Percentiles rank a stretch among this genome's conserved stretches.
These are phyloP conservation scores for Backusella liffmaniae DNA, from an alignment of 192 early-diverging fungal genomes.

Conservation along the genomic window DNA sequence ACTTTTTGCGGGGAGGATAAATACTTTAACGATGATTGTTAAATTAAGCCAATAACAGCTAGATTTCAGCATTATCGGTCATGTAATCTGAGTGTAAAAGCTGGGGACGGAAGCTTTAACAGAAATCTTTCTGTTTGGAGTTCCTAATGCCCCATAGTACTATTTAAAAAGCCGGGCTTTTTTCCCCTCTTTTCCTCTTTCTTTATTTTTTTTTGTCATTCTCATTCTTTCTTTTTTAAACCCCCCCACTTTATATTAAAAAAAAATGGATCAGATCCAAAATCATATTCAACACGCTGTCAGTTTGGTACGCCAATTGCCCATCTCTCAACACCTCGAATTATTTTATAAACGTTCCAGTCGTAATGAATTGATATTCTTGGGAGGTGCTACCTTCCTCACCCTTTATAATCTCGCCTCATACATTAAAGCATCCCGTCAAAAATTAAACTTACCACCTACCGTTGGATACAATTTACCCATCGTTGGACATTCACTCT, in stretches of 20 bases:
- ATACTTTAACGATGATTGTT: background rate
- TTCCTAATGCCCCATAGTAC: background rate
- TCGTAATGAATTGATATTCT: background rate
- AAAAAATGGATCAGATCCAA: background rate
- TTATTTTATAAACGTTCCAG: conserved; percentile 8
- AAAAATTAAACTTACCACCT: conserved; percentile 17
- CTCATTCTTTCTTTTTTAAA: background rate
- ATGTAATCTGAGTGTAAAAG: background rate
- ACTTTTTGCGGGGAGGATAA: background rate
- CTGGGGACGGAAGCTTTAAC: background rate
- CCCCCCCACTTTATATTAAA: background rate
- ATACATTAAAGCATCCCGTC: conserved; percentile 8
- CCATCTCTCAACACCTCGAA: background rate
- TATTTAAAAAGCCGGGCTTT: background rate
- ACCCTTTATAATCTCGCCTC: conserved; percentile 10
- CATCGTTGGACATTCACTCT: conserved; percentile 25
- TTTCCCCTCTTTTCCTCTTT: background rate
- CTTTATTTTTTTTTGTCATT: background rate
- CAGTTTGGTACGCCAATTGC: background rate
- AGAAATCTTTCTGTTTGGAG: background rate
- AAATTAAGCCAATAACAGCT: background rate
- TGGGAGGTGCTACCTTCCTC: conserved; percentile 6
- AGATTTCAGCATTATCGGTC: background rate
- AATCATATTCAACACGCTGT: conserved; percentile 10
- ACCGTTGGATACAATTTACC: conserved; percentile 22